These are phyloP conservation scores for Somion occarium DNA, from an alignment of 1,284 basidiomycete species.

Conservation along the genomic window DNA sequence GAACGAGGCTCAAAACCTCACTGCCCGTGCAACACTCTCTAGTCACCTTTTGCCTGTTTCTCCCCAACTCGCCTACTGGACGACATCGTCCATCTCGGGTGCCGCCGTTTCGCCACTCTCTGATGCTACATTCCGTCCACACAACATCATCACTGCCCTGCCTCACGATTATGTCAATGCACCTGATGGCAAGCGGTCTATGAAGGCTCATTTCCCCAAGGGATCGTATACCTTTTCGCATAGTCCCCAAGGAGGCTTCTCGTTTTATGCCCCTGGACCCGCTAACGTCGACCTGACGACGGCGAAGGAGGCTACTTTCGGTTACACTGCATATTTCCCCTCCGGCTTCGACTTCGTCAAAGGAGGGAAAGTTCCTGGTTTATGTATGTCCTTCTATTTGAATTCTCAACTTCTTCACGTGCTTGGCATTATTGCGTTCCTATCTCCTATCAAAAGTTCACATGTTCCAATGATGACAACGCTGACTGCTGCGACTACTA, in stretches of 20 bases:
- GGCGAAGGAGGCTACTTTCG: constrained; percentile 48
- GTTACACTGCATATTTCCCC: constrained; percentile 60
- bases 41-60: constrained; percentile 43
- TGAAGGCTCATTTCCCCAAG: constrained; percentile 53
- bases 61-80: constrained; percentile 34
- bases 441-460: no score
- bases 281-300: constrained; percentile 38
- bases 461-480: neutral
- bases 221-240: constrained; percentile 51
- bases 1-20: neutral
- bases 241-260: constrained; percentile 50
- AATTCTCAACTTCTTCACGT: no score
- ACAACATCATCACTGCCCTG: constrained; percentile 27
- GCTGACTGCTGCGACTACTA: neutral
- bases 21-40: constrained; percentile 16
- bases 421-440: no score
- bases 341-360: constrained; percentile 38
- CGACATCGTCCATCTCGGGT: constrained; percentile 29
- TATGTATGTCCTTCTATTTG: constrained; percentile 21
- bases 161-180: constrained; percentile 35
- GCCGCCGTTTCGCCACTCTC: constrained; percentile 29
- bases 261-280: constrained; percentile 51
- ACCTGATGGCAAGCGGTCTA: constrained; percentile 41
- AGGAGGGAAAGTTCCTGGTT: constrained; percentile 29
- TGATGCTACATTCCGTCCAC: constrained; percentile 29